Base-by-base conservation (phyloP, 2,329 filamentous ascomycete species). In the Venturia carpophila region DNA sequence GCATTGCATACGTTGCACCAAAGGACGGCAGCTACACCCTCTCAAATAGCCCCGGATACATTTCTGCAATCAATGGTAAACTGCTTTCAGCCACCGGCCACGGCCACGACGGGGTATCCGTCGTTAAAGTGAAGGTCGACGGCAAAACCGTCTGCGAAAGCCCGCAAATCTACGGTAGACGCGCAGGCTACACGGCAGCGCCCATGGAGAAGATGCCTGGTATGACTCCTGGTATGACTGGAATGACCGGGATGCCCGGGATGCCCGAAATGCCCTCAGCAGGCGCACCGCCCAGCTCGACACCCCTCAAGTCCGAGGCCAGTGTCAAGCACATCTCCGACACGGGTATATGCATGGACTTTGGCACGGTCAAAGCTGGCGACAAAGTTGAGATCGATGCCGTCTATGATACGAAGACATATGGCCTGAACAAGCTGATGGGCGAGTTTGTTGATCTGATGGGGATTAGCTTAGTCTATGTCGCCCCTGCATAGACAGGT, bases 321-420 rank as follows among this genome's bases (percentile, higher is more conserved):
- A 49, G 62, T 21, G 24, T 63, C 6, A 63, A 43, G 43, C 62
- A 63, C 55, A 63, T 63, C 62, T 49, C 42, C 15, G 43, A 63
- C n/a, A 63, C 62, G 6, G 34, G 42, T 2, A 3, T 27, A 3
- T 63, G 62, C 45, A 52, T 39, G 42, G 62, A 63, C 9, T 63
- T 63, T 52, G 62, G 62, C 6, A 4, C 11, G 13, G 13, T 63
- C 27, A 63, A 49, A n/a, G 5, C 24, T 24, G 62, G 62, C n/a
- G 21, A 63, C 11, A 55, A 21, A 10, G 10, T 63, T 27, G 45
- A 30, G 27, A n/a, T 63, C 11, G 41, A 41, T 10, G 62, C 62
- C n/a, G 13, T 41, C 7, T 63, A 63, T 52, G 62, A 63, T 17
- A 63, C 62, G 24, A 21, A 27, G 9, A 55, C 21, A 21, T 2